phyloP scores from a whole-genome alignment of 148 eudicot species.

The Amaranthus hypochondriacus region DNA sequence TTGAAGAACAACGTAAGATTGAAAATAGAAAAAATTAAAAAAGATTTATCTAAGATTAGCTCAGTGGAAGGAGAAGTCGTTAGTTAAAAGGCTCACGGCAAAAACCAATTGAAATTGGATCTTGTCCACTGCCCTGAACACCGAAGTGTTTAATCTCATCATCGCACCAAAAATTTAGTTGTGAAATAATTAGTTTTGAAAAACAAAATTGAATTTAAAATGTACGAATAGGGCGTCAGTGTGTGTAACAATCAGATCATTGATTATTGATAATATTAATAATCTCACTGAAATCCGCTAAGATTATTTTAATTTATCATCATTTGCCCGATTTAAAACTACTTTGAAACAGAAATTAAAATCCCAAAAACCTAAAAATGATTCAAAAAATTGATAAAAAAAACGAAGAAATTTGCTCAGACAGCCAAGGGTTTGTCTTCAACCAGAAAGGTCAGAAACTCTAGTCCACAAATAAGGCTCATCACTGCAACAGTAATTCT shows the following conservation, averaged over 20 bases:
- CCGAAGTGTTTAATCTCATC: conserved; percentile 50
- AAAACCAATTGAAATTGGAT: background rate
- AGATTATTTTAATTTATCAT: conserved; percentile 51
- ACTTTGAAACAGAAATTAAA: background rate
- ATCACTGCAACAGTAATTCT: conserved; percentile 21
- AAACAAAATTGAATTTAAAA: background rate
- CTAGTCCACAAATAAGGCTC: conserved; percentile 56
- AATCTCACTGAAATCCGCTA: conserved; percentile 96
- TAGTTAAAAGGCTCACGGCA: conserved; percentile 55
- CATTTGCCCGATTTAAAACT: conserved; percentile 30
- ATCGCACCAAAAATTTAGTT: conserved; percentile 20
- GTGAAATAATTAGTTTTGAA: background rate
- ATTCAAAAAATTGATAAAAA: background rate
- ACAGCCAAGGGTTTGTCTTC: conserved; percentile 83
- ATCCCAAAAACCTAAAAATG: background rate
- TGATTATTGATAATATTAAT: conserved; percentile 21
- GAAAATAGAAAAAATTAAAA: no score
- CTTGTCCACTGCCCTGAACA: conserved; percentile 62
- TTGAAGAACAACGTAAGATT: no score
- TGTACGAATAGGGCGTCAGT: conserved; percentile 45
- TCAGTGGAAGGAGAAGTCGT: conserved; percentile 98
- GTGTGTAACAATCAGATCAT: conserved; percentile 98
- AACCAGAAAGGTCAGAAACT: conserved; percentile 57
- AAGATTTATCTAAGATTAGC: conserved; percentile 5
- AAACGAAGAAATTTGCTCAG: conserved; percentile 35